Conservation (phyloP, 139 green algal species). For the Chlamydomonas sphaeroides region DNA sequence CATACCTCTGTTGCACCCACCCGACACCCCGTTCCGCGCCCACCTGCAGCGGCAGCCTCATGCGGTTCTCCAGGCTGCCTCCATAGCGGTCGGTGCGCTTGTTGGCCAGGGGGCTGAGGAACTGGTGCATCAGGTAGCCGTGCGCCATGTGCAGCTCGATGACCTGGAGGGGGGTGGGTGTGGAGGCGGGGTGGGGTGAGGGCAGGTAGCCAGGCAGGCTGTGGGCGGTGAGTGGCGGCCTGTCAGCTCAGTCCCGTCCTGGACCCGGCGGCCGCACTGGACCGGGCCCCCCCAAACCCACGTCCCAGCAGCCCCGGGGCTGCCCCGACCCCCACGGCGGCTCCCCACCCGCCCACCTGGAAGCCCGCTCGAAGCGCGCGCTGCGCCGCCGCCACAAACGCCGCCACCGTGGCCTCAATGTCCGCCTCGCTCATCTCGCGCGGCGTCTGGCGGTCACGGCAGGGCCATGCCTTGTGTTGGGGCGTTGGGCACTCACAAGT, state of each 20-base stretch:
- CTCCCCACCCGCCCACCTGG: slow-evolving; percentile 12
- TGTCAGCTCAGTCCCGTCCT: too few relatives aligned
- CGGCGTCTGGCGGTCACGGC: not conserved
- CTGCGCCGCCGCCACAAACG: slow-evolving; percentile 9
- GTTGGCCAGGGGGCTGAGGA: slow-evolving; percentile 66
- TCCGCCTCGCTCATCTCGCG: slow-evolving; percentile 9
- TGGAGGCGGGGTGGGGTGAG: not conserved
- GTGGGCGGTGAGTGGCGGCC: not conserved
- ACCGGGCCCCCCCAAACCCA: too few relatives aligned
- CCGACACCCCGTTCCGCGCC: too few relatives aligned
- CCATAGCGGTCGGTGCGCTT: slow-evolving; percentile 70
- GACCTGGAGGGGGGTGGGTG: not conserved
- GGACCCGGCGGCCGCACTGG: too few relatives aligned
- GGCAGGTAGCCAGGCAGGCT: not conserved
- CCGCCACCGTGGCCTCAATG: not conserved
- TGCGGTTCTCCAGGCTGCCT: slow-evolving; percentile 62
- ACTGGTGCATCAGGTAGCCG: slow-evolving; percentile 78
- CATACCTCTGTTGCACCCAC: too few relatives aligned
- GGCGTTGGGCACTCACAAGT: too few relatives aligned
- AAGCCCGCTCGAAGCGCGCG: slow-evolving; percentile 20
- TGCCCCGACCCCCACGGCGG: too few relatives aligned
- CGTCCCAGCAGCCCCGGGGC: too few relatives aligned
- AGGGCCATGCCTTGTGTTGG: too few relatives aligned
- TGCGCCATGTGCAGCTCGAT: slow-evolving; percentile 68
- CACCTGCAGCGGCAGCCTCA: slow-evolving; percentile 27